These are phyloP conservation scores for Mucor indicus DNA, from an alignment of 371 early-diverging fungal genomes.

Conservation along the genomic window DNA sequence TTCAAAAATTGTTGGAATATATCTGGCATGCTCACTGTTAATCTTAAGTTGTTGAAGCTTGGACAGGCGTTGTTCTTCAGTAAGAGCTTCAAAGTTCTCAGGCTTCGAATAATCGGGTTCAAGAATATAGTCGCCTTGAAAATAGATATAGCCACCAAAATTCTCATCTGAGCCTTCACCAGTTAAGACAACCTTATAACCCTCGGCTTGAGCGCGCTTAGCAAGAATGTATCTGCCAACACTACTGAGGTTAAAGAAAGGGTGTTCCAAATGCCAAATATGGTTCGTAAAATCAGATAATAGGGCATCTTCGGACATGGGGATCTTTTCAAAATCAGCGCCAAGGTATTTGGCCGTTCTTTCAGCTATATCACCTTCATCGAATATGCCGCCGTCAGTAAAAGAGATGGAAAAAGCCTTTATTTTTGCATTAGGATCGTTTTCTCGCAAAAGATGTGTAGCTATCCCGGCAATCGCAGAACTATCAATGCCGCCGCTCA, in stretches of 20 bases:
- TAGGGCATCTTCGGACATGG: background rate
- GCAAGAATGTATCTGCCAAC: slow-evolving; percentile 8
- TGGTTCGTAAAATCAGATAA: slow-evolving; percentile 7
- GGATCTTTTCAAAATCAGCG: slow-evolving; percentile 13
- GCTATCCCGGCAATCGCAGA: slow-evolving; percentile 18
- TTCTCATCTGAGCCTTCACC: slow-evolving; percentile 67
- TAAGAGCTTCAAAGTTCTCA: background rate
- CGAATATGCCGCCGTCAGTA: slow-evolving; percentile 6
- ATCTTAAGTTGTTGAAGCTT: background rate
- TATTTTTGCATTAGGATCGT: slow-evolving; percentile 5
- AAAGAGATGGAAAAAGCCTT: slow-evolving; percentile 17
- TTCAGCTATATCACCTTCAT: slow-evolving; percentile 14
- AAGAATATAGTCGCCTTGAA: slow-evolving; percentile 32
- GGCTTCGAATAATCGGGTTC: slow-evolving; percentile 12
- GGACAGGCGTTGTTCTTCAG: slow-evolving; percentile 2
- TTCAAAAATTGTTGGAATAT: background rate
- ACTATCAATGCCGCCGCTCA: slow-evolving; percentile 24
- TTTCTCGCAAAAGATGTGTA: slow-evolving; percentile 8
- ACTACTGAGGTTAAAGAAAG: slow-evolving; percentile 4
- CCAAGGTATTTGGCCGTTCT: slow-evolving; percentile 14
- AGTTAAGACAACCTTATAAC: slow-evolving; percentile 49
- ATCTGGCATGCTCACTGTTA: background rate
- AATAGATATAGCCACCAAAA: slow-evolving; percentile 59
- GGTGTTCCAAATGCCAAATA: slow-evolving; percentile 15
- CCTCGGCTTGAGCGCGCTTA: slow-evolving; percentile 16